These are phyloP conservation scores for Solanum hybrid DNA, from an alignment of 305 asterid species.

Conservation along the genomic window DNA sequence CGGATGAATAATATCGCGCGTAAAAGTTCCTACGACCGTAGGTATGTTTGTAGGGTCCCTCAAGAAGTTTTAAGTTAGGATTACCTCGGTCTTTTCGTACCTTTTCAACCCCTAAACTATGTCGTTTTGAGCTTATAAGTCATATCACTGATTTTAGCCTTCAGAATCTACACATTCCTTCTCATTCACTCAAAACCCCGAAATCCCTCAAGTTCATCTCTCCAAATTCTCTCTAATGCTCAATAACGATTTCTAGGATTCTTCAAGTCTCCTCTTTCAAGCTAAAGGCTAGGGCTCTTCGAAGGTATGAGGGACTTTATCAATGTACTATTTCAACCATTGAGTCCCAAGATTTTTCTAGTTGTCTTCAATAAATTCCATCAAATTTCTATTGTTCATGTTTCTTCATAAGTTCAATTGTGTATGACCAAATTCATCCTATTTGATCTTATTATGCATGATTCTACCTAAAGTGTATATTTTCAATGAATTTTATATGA, in stretches of 20 bases:
- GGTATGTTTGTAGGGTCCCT: background rate
- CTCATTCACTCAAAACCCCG: background rate
- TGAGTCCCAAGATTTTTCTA: background rate
- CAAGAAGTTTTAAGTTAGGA: background rate
- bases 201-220: background rate
- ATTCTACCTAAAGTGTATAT: background rate
- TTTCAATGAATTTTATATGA: background rate
- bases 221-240: background rate
- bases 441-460: background rate
- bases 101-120: background rate
- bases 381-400: background rate
- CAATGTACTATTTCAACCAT: background rate
- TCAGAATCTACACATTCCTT: background rate
- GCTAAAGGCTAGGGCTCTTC: background rate
- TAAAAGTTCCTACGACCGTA: background rate
- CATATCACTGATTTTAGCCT: background rate
- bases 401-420: background rate
- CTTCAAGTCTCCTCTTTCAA: background rate
- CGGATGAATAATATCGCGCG: background rate
- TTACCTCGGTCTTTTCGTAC: background rate
- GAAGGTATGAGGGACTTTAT: background rate
- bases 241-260: too few species aligned
- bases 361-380: background rate
- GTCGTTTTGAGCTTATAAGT: background rate
- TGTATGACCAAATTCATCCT: background rate